Base-by-base conservation (phyloP, 306 rosid genomes). In the Cucumis melo region DNA sequence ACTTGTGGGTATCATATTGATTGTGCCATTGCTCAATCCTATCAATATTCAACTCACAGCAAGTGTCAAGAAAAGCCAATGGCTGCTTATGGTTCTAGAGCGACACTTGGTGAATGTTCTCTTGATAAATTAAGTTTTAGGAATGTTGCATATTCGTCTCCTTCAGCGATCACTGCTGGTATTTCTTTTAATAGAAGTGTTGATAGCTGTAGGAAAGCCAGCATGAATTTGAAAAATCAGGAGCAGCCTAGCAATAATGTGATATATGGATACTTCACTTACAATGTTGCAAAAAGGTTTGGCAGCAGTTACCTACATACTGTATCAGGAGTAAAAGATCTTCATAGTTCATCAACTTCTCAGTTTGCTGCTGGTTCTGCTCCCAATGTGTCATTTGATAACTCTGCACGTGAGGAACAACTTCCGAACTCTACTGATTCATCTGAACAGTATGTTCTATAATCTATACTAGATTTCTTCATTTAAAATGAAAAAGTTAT, bases 1-100 rank as follows among this genome's bases (percentile, higher is more conserved):
- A 85, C 64, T 74, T 86, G 93, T 74, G 89, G 93, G 24, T 92
- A 88, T 81, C 99, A 86, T 23, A 82, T 87, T 80, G 89, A 87
- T 79, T 72, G 86, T 29, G 81, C 76, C 5, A 57, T 86, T 81
- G 75, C 85, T 9, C 87, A 88, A 61, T 51, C 87, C 5, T 80
- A 57, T 64, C 88, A 80, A 75, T 59, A 82, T 75, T 76, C 83
- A 60, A 53, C 73, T 63, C 75, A 81, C 39, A 17, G 80, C 66
- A 83, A 72, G 82, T 64, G 76, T 76, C 83, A 59, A 82, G 65
- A 75, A 51, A 89, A 77, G 73, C 78, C 78, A 21, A 95, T 95
- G 99, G 98, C 92, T 75, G 79, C 83, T 60, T 80, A 73, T 55
- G 76, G 87, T 66, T 80, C 96, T 59, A 80, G 87, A 78, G 78